A percentile compares a stretch with the other conserved stretches of the same genome.
phyloP scores from a whole-genome alignment of 2,329 filamentous ascomycete genomes.

The Teratosphaeria destructans region DNA sequence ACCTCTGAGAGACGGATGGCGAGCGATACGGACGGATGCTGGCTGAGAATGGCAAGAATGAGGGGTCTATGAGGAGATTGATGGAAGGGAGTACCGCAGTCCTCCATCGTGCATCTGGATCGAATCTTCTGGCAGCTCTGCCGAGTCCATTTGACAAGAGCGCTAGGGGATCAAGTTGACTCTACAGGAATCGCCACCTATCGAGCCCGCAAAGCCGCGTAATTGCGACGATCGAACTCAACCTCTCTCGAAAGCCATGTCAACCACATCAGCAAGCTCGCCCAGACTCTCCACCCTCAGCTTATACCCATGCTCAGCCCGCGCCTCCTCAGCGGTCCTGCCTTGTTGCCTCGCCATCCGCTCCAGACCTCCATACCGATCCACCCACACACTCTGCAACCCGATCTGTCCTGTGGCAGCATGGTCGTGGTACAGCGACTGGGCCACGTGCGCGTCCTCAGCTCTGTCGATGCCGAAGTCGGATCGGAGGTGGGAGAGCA shows the following conservation, averaged over 20 bases:
- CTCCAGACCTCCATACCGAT: conserved; percentile 36
- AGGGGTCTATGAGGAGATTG: background rate
- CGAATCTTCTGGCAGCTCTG: background rate
- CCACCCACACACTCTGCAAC: conserved; percentile 57
- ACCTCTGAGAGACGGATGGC: background rate
- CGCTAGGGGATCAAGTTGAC: background rate
- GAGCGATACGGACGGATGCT: background rate
- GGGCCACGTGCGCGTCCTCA: conserved; percentile 56
- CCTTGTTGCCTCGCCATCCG: conserved; percentile 30
- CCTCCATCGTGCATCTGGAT: background rate
- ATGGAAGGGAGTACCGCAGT: background rate
- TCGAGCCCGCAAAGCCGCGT: background rate
- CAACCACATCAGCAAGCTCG: conserved; percentile 50
- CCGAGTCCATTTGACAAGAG: background rate
- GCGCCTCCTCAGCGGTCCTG: conserved; percentile 25
- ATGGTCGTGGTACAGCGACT: conserved; percentile 59
- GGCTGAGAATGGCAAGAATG: background rate
- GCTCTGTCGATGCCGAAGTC: conserved; percentile 48
- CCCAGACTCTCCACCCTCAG: conserved; percentile 50
- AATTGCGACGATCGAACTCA: background rate
- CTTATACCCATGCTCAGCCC: conserved; percentile 42
- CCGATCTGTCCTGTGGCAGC: conserved; percentile 51
- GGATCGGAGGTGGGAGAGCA: conserved; percentile 44
- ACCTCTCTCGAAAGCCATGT: conserved; percentile 25
- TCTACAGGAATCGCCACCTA: background rate